A percentile compares a stretch with the other conserved stretches of the same genome.
Conservation (phyloP, 805 yeast species). For the Kluyveromyces siamensis region DNA sequence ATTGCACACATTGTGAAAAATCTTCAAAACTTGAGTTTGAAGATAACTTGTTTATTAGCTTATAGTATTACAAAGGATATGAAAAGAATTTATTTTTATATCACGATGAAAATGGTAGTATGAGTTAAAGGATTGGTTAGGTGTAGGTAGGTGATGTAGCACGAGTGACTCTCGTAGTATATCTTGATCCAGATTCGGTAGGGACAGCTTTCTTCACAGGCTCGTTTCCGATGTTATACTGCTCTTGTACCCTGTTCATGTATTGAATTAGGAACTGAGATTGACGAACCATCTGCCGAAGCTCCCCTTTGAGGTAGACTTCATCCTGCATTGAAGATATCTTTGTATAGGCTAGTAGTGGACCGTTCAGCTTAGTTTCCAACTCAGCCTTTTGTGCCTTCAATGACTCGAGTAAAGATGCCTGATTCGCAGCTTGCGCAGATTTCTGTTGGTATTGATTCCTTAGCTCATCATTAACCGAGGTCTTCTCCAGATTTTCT, state of each 20-base stretch:
- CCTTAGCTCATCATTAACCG: slow-evolving; percentile 29
- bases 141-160: slow-evolving; percentile 4
- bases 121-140: not conserved
- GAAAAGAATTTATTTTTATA: not conserved
- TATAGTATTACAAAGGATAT: not conserved
- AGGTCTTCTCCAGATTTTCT: slow-evolving; percentile 32
- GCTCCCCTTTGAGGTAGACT: slow-evolving; percentile 7
- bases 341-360: slow-evolving; percentile 24
- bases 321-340: slow-evolving; percentile 7
- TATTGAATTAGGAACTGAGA: slow-evolving; percentile 15
- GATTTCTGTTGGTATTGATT: slow-evolving; percentile 37
- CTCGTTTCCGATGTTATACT: slow-evolving; percentile 9
- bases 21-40: not conserved
- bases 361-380: slow-evolving; percentile 27
- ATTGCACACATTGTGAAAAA: not conserved
- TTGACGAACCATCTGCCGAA: slow-evolving; percentile 9
- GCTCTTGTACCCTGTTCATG: slow-evolving; percentile 13
- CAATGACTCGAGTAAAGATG: slow-evolving; percentile 21
- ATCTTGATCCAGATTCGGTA: slow-evolving; percentile 8
- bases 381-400: slow-evolving; percentile 20
- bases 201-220: slow-evolving; percentile 5
- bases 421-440: slow-evolving; percentile 38
- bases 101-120: not conserved
- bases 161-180: slow-evolving; percentile 4
- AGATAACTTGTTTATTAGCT: too few species aligned